Conservation (phyloP, 106 monocot species). For the Acorus calamus region DNA sequence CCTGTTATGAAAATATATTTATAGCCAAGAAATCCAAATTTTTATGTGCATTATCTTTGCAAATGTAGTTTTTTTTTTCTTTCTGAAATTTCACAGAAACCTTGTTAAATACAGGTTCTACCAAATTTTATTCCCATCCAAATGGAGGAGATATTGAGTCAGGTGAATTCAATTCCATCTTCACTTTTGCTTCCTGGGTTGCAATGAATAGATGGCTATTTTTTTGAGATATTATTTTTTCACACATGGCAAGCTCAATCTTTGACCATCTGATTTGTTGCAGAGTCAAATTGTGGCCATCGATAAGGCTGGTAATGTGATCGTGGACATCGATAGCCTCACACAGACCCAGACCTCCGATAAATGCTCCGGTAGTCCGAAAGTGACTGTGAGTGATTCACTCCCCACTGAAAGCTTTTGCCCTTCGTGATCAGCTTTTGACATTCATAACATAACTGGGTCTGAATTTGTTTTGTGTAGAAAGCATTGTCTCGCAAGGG, state of each 20-base stretch:
- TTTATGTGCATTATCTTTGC: too few relatives aligned
- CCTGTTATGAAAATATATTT: too few relatives aligned
- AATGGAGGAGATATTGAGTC: constrained; percentile 26
- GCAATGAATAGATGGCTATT: neutral
- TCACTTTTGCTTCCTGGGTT: neutral
- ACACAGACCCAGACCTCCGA: constrained; percentile 35
- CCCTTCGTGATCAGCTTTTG: neutral
- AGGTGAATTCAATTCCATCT: constrained; percentile 12
- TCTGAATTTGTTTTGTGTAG: constrained; percentile 20
- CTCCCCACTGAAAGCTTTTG: neutral
- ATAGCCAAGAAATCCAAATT: too few relatives aligned
- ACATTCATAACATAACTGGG: neutral
- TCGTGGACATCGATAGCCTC: constrained; percentile 73
- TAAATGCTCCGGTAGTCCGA: constrained; percentile 64
- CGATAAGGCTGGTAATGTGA: constrained; percentile 44
- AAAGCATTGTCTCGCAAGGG: constrained; percentile 81
- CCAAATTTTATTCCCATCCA: too few relatives aligned
- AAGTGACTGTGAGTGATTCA: constrained; percentile 35
- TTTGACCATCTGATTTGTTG: neutral
- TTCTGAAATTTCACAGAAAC: too few relatives aligned
- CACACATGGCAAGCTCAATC: neutral
- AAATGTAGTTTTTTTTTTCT: too few relatives aligned
- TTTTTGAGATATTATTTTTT: neutral
- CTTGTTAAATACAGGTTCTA: too few relatives aligned
- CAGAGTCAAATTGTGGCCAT: constrained; percentile 31